Conservation (phyloP, 1,139 yeast species). For the Yamadazyma dendronema region DNA sequence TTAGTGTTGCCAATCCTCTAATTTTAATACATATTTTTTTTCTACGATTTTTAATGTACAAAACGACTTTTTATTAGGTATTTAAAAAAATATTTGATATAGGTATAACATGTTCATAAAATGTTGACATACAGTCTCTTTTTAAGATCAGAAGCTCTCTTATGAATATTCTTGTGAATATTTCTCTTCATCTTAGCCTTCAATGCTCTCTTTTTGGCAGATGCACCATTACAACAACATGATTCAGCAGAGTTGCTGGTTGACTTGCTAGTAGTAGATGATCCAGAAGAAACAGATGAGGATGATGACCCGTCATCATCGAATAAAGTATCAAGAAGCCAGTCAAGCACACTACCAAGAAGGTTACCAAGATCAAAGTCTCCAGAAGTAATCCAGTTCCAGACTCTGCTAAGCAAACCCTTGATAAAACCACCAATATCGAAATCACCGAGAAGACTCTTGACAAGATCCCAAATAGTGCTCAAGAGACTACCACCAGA, state of each 20-base stretch:
- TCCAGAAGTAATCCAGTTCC: slow-evolving; percentile 14
- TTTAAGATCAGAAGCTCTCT: slow-evolving; percentile 17
- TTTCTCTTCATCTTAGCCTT: slow-evolving; percentile 19
- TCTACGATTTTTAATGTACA: not conserved
- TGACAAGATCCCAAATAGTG: slow-evolving; percentile 3
- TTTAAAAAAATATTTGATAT: slow-evolving; percentile 6
- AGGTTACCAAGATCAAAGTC: slow-evolving; percentile 14
- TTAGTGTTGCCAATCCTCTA: not conserved
- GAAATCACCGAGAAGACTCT: slow-evolving; percentile 9
- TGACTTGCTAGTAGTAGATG: slow-evolving; percentile 6
- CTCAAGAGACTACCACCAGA: slow-evolving; percentile 8
- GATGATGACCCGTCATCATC: slow-evolving; percentile 21
- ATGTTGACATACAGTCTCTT: slow-evolving; percentile 15
- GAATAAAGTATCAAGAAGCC: slow-evolving; percentile 18
- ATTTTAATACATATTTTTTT: too few relatives aligned
- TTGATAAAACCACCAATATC: slow-evolving; percentile 8
- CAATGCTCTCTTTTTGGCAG: slow-evolving; percentile 18
- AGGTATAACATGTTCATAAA: slow-evolving; percentile 15
- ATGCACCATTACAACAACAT: slow-evolving; percentile 14
- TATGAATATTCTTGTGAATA: slow-evolving; percentile 18
- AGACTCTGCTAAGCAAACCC: slow-evolving; percentile 10
- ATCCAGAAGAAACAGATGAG: slow-evolving; percentile 10
- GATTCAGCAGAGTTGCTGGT: slow-evolving; percentile 9
- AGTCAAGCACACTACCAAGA: slow-evolving; percentile 14
- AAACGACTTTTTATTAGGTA: slow-evolving; percentile 10